These are phyloP conservation scores for Gentiana macrophylla DNA, from an alignment of 257 asterid species.

Conservation along the genomic window DNA sequence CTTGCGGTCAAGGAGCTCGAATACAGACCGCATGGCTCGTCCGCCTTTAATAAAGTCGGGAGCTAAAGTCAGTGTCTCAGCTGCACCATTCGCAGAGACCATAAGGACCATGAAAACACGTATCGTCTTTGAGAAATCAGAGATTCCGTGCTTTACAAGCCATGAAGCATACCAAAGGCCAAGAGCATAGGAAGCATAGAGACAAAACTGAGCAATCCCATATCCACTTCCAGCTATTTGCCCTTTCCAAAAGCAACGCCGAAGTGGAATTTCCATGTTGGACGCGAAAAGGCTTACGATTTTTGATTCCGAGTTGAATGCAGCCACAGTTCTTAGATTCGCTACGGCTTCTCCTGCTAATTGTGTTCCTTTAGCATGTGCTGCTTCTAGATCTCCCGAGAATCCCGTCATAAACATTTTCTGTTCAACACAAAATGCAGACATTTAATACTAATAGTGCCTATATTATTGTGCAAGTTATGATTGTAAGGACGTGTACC, in stretches of 20 bases:
- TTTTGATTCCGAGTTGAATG: slow-evolving; percentile 70
- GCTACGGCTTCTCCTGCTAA: slow-evolving; percentile 96
- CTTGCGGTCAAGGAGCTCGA: slow-evolving; percentile 70
- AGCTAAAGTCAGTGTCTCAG: slow-evolving; percentile 80
- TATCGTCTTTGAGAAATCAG: slow-evolving; percentile 79
- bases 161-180: slow-evolving; percentile 96
- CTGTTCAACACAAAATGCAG: slow-evolving; percentile 24
- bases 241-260: slow-evolving; percentile 90
- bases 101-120: slow-evolving; percentile 94
- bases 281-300: slow-evolving; percentile 50
- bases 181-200: slow-evolving; percentile 75
- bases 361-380: slow-evolving; percentile 84
- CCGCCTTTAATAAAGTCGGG: slow-evolving; percentile 91
- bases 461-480: not conserved
- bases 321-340: slow-evolving; percentile 78
- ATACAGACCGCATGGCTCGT: slow-evolving; percentile 78
- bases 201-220: slow-evolving; percentile 76
- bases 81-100: slow-evolving; percentile 92
- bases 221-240: slow-evolving; percentile 84
- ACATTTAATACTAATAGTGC: not conserved
- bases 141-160: slow-evolving; percentile 83
- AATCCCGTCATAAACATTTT: slow-evolving; percentile 95
- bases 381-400: slow-evolving; percentile 89
- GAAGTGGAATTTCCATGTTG: slow-evolving; percentile 52
- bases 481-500: slow-evolving; percentile 22